Percentiles rank a stretch among this genome's conserved stretches.
These are phyloP conservation scores for Candida tetrigidarum DNA, from an alignment of 1,139 yeast genomes.

Conservation along the genomic window DNA sequence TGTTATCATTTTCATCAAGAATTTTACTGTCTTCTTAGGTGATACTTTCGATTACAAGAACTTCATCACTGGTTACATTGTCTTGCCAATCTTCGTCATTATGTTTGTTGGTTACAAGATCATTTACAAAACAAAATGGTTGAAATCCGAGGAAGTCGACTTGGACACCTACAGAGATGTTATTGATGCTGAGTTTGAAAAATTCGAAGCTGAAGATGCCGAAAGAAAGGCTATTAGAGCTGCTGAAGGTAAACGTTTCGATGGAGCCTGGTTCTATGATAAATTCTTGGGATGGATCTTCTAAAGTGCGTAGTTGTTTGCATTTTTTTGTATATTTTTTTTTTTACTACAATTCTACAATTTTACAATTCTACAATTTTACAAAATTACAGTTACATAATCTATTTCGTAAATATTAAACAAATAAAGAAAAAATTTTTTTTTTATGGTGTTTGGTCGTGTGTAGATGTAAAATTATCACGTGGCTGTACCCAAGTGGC, in stretches of 20 bases:
- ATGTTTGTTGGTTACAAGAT: slow-evolving; percentile 64
- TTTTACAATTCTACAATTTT: background rate
- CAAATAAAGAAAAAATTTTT: too few species aligned
- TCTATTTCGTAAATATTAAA: background rate
- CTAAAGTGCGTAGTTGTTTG: too few species aligned
- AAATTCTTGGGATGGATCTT: slow-evolving; percentile 47
- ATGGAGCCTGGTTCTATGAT: slow-evolving; percentile 58
- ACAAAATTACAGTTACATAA: background rate
- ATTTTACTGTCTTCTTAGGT: slow-evolving; percentile 71
- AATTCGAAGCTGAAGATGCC: slow-evolving; percentile 46
- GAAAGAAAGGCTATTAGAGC: slow-evolving; percentile 34
- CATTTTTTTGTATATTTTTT: background rate
- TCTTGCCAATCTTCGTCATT: slow-evolving; percentile 66
- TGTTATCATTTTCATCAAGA: slow-evolving; percentile 67
- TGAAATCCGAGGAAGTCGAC: slow-evolving; percentile 63
- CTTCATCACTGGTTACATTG: slow-evolving; percentile 80
- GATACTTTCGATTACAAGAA: slow-evolving; percentile 50
- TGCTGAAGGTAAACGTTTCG: slow-evolving; percentile 47
- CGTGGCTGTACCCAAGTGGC: too few species aligned
- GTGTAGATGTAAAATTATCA: too few species aligned
- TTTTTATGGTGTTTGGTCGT: too few species aligned
- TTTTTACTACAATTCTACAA: too few species aligned
- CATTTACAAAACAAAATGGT: slow-evolving; percentile 52
- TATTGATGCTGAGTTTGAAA: slow-evolving; percentile 70
- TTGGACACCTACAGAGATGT: slow-evolving; percentile 65